These are phyloP conservation scores for Salix viminalis DNA, from an alignment of 345 rosid species.

Conservation along the genomic window DNA sequence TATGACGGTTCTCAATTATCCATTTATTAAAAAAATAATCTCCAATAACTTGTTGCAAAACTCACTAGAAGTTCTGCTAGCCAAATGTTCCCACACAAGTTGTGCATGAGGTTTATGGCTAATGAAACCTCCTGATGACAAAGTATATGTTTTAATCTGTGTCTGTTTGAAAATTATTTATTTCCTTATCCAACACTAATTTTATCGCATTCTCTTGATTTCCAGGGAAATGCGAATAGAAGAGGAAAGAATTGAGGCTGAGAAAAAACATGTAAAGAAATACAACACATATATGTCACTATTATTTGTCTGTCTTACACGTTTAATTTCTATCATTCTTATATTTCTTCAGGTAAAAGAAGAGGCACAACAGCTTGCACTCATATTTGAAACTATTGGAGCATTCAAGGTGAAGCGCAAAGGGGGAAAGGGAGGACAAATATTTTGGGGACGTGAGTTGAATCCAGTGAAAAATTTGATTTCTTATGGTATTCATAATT, in stretches of 20 bases:
- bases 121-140: not conserved
- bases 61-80: too few relatives aligned
- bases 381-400: constrained; percentile 80
- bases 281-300: not conserved
- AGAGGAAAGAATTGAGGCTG: constrained; percentile 89
- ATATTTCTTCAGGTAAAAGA: constrained; percentile 69
- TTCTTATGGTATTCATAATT: not conserved
- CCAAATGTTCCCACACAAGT: not conserved
- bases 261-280: constrained; percentile 70
- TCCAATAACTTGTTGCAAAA: too few relatives aligned
- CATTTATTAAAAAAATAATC: too few relatives aligned
- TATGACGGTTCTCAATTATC: too few relatives aligned
- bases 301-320: not conserved
- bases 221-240: constrained; percentile 76
- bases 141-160: not conserved
- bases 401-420: constrained; percentile 94
- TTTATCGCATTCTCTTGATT: not conserved
- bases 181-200: not conserved
- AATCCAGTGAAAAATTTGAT: not conserved
- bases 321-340: not conserved
- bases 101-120: not conserved
- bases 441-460: constrained; percentile 84
- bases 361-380: constrained; percentile 80
- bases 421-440: constrained; percentile 83
- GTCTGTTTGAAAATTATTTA: not conserved